Conservation (phyloP, 2,329 filamentous ascomycete genomes). For the Microdochium nivale region DNA sequence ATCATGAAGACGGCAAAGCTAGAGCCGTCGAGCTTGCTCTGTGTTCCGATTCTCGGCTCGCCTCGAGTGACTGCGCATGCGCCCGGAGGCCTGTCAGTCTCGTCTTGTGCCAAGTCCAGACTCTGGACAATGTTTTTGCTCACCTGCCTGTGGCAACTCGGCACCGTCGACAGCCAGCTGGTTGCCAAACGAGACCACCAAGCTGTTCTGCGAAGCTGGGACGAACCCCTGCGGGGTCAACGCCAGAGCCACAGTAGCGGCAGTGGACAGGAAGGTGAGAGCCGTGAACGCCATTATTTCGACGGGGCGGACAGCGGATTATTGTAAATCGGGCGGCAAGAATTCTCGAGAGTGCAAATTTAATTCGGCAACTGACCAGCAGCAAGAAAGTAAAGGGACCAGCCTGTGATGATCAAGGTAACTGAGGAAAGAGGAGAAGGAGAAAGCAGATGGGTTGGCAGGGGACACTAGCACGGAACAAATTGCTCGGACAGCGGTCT, state of each 20-base stretch:
- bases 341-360: conserved; percentile 1
- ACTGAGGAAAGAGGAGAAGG: too few species aligned
- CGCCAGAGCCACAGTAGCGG: conserved; percentile 24
- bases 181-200: conserved; percentile 30
- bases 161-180: conserved; percentile 27
- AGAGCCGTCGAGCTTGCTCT: conserved; percentile 25
- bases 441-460: not conserved
- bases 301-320: not conserved
- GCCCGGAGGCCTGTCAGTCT: not conserved
- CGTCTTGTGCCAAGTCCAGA: conserved; percentile 4
- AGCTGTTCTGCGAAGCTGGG: conserved; percentile 24
- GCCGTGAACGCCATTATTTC: conserved; percentile 23
- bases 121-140: conserved; percentile 5
- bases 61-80: conserved; percentile 20
- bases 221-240: conserved; percentile 31
- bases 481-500: not conserved
- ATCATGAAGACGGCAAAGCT: conserved; percentile 33
- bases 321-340: not conserved
- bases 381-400: conserved; percentile 5
- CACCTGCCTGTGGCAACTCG: conserved; percentile 27
- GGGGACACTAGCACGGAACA: not conserved
- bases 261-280: conserved; percentile 20
- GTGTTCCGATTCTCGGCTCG: conserved; percentile 26
- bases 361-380: conserved; percentile 11
- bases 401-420: not conserved